Base-by-base conservation (phyloP, 179 eudicot genomes). In the Carnegiea gigantea region DNA sequence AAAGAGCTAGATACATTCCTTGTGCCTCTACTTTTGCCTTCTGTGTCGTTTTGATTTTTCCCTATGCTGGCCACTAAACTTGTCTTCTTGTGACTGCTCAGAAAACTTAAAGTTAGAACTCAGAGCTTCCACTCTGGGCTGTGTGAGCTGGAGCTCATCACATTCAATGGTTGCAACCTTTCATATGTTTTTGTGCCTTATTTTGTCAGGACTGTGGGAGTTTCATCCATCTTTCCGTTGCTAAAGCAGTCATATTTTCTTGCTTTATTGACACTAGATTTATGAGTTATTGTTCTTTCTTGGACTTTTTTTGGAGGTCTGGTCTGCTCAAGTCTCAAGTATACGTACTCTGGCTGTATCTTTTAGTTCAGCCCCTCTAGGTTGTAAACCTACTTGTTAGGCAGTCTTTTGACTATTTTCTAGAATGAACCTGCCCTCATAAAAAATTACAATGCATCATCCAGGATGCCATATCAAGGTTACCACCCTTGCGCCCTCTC, bases 401-500 rank as follows among this genome's bases (percentile, higher is more conserved):
- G 18, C 17, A 7, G 38, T 36, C 8, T 78, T 43, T 13, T 51
- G 44, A 51, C 14, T 77, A 53, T 77, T 51, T 36, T 60, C 38
- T 44, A 20, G 33, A 24, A 24, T 60, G 24, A 71, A 77, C 8
- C 21, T 33, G 65, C 44, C 24, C 14, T 73, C 26, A 82, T 21
- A 40, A 28, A 51, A 9, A 51, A 48, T 59, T 26, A 14, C 53
- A 48, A 21, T 80, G 30, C 33, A 77, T 14, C 80, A 84, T 80
- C 40, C 88, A 96, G 99, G 91, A 93, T 88, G 93, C 92, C 44
- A 80, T 94, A 77, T 84, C 88, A 79, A 89, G 81, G 85, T 85
- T 93, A 86, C 98, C 98, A 75, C 95, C 97, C 24, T 78, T 94
- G 57, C 89, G 93, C 49, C 97, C 97, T 49, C 86, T 94, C 83